phyloP scores from a whole-genome alignment of 768 basidiomycete species.

The Stropharia rugosoannulata region DNA sequence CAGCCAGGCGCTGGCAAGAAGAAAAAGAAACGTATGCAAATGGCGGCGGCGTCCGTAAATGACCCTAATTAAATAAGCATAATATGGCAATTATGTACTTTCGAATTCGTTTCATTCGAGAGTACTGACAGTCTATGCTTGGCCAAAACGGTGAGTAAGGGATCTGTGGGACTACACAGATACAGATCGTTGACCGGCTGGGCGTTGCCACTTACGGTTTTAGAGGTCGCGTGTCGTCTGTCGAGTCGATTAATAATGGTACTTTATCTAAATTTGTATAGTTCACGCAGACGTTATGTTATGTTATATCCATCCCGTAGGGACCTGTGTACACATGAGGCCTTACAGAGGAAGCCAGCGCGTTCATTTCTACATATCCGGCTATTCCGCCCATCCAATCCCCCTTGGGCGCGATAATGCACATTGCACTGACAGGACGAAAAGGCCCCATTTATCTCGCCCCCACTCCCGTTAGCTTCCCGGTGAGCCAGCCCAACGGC shows the following conservation, averaged over 20 bases:
- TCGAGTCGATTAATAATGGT: no score
- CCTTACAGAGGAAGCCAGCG: neutral
- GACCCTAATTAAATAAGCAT: neutral
- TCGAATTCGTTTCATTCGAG: no score
- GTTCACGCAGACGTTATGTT: no score
- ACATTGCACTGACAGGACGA: neutral
- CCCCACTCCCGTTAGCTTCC: slow-evolving; percentile 66
- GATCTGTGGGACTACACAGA: no score
- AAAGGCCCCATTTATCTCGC: slow-evolving; percentile 34
- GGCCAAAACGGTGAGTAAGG: no score
- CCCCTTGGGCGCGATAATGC: slow-evolving; percentile 3
- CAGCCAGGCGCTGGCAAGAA: slow-evolving; percentile 59
- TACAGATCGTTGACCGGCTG: no score
- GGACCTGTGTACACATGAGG: neutral
- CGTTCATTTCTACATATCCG: neutral
- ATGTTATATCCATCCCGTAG: neutral
- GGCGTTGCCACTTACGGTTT: neutral
- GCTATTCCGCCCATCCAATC: neutral
- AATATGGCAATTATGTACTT: no score
- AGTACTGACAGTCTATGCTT: no score
- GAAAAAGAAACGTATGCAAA: slow-evolving; percentile 72
- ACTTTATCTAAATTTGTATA: no score
- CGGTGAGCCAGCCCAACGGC: slow-evolving; percentile 79
- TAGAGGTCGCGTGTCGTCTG: neutral
- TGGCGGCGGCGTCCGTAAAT: neutral